A percentile compares a stretch with the other conserved stretches of the same genome.
Conservation (phyloP, 352 stramenopile species). For the Pythium vanterpoolii region DNA sequence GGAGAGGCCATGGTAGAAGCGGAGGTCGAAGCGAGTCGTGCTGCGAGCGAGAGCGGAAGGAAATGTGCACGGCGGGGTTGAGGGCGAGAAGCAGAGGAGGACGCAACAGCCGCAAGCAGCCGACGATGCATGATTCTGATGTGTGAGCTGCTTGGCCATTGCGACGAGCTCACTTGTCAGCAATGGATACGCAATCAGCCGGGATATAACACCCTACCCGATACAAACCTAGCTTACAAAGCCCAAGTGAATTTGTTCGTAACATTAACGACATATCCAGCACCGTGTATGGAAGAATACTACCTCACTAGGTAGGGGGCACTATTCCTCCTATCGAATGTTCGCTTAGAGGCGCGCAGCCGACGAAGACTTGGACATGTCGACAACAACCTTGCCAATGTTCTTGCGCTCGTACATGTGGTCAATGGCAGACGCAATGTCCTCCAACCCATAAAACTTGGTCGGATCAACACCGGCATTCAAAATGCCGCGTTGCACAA, state of each 20-base stretch:
- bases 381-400: conserved; percentile 78
- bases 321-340: no score
- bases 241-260: not conserved
- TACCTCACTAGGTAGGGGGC: not conserved
- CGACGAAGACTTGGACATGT: conserved; percentile 21
- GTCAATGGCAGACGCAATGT: conserved; percentile 51
- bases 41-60: not conserved
- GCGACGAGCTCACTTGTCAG: not conserved
- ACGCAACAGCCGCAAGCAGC: not conserved
- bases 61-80: not conserved
- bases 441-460: conserved; percentile 44
- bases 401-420: conserved; percentile 62
- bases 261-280: not conserved
- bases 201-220: no score
- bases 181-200: conserved; percentile 16
- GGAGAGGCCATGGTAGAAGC: not conserved
- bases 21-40: no score
- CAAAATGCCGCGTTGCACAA: conserved; percentile 38
- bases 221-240: conserved; percentile 9
- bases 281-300: not conserved
- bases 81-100: not conserved
- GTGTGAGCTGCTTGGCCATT: not conserved
- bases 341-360: conserved; percentile 20
- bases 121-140: conserved; percentile 2
- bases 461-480: conserved; percentile 39